Percentiles rank a stretch among this genome's conserved stretches.
Evolutionary conservation across 257 asterid genomes (phyloP).

Genomic region (Solanum microdontum): DNA sequence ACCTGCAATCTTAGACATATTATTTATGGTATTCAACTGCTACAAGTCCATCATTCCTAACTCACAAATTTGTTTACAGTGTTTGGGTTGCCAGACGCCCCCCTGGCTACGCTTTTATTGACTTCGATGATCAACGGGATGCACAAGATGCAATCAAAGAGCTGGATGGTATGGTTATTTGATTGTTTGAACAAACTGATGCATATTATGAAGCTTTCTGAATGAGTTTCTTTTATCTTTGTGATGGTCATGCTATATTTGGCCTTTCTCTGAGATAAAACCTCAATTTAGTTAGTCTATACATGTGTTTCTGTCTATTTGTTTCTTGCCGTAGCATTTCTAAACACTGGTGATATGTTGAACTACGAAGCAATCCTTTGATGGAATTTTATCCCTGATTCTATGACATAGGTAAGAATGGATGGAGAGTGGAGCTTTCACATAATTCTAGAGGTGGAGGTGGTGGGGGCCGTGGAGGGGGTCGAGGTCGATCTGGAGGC

Average conservation of each 20-base stretch:
- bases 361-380: not conserved
- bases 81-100: conserved; percentile 99
- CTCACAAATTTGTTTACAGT: conserved; percentile 25
- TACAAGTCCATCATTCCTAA: not conserved
- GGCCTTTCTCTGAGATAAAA: not conserved
- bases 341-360: not conserved
- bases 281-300: not conserved
- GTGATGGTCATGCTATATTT: not conserved
- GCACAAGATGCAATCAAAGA: conserved; percentile 89
- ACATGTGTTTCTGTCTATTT: not conserved
- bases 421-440: conserved; percentile 96
- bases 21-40: not conserved
- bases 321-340: not conserved
- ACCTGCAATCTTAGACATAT: not conserved
- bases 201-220: not conserved
- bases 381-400: not conserved
- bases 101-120: conserved; percentile 90
- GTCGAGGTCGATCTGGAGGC: conserved; percentile 68
- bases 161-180: conserved; percentile 44
- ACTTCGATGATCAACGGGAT: conserved; percentile 83
- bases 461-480: conserved; percentile 55
- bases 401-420: conserved; percentile 61
- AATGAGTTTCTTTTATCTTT: not conserved
- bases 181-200: not conserved
- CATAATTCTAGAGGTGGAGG: conserved; percentile 82